A percentile compares a stretch with the other conserved stretches of the same genome.
Conservation (phyloP, 805 yeast genomes). For the Yarrowia keelungensis region DNA sequence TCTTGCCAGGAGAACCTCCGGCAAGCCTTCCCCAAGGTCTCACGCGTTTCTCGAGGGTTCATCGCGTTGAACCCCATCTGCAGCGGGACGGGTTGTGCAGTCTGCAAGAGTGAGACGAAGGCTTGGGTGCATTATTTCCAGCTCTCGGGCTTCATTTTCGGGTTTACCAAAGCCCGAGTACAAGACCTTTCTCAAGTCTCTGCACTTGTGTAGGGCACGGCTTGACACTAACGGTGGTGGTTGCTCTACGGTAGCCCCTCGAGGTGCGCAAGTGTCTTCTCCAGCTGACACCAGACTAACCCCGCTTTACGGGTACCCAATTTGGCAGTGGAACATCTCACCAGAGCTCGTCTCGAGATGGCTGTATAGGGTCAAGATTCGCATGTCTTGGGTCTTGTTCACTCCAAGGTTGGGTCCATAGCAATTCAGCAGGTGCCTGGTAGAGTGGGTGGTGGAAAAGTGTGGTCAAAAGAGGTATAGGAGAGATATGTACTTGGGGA, state of each 20-base stretch:
- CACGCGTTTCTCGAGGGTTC: constrained; percentile 10
- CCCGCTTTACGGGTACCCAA: constrained; percentile 22
- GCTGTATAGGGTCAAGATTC: neutral
- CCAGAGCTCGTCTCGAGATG: neutral
- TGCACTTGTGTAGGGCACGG: no score
- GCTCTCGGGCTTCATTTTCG: neutral
- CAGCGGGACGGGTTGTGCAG: neutral
- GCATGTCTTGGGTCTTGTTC: no score
- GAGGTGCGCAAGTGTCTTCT: neutral
- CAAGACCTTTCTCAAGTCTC: no score
- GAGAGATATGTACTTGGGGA: no score
- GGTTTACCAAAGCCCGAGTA: neutral
- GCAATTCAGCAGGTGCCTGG: no score
- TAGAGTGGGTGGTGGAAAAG: no score
- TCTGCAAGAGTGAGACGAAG: no score
- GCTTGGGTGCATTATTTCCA: no score
- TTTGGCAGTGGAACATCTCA: neutral
- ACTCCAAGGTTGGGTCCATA: no score
- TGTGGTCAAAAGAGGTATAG: no score
- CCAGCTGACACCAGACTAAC: neutral
- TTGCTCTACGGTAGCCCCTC: no score
- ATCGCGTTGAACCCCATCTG: neutral
- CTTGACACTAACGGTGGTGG: neutral
- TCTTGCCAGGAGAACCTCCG: no score
- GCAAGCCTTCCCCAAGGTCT: neutral